phyloP scores from a whole-genome alignment of 257 asterid genomes.

The Nyctanthes arbortristis region DNA sequence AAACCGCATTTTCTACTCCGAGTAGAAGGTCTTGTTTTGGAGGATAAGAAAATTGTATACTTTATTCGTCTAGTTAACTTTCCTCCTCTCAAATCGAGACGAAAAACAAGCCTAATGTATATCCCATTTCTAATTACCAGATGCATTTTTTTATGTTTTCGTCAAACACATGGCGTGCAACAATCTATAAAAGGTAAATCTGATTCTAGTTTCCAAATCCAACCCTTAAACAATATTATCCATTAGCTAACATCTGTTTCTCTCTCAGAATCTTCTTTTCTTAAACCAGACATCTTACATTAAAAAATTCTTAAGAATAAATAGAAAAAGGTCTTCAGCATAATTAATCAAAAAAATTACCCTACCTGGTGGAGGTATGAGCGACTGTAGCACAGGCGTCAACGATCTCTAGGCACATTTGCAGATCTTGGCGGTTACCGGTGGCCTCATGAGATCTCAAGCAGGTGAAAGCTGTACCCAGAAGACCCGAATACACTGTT shows the following conservation, averaged over 20 bases:
- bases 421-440: conserved; percentile 55
- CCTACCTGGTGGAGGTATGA: conserved; percentile 46
- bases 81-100: background rate
- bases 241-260: background rate
- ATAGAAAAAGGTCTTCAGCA: background rate
- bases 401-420: conserved; percentile 55
- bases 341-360: background rate
- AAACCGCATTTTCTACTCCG: background rate
- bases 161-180: background rate
- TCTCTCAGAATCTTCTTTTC: background rate
- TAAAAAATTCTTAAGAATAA: background rate
- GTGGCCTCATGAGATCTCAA: conserved; percentile 68
- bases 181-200: background rate
- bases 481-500: conserved; percentile 59
- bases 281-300: background rate
- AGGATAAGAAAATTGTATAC: background rate
- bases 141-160: too few relatives aligned
- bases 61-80: too few relatives aligned
- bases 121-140: too few relatives aligned
- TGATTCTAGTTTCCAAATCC: background rate
- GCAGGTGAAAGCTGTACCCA: conserved; percentile 78
- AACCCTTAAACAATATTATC: background rate
- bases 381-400: conserved; percentile 53
- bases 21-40: background rate
- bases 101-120: background rate